These are phyloP conservation scores for Chalciporus sphaerocephalus DNA, from an alignment of 768 basidiomycete genomes.

Conservation along the genomic window DNA sequence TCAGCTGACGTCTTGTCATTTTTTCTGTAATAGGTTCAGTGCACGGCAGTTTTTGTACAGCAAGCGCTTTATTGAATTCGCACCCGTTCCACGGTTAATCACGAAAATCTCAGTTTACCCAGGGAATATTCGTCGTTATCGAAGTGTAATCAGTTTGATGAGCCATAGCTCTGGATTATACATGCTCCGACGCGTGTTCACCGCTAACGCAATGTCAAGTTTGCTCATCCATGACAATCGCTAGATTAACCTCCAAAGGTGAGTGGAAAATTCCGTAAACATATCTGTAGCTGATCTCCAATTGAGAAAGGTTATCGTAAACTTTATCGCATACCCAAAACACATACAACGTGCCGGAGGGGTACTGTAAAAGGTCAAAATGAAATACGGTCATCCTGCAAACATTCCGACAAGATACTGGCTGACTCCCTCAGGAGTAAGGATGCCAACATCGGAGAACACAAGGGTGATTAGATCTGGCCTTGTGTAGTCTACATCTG, in stretches of 20 bases:
- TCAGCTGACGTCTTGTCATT: background rate
- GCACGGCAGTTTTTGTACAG: constrained; percentile 1
- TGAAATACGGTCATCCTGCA: constrained; percentile 49
- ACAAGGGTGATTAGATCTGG: constrained; percentile 93
- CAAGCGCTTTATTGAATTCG: constrained; percentile 5
- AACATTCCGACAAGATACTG: constrained; percentile 96
- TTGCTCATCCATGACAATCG: constrained; percentile 6
- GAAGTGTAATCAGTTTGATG: constrained; percentile 22
- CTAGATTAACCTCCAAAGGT: constrained; percentile 14
- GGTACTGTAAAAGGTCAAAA: constrained; percentile 2
- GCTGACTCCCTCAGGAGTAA: constrained; percentile 90
- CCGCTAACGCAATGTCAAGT: constrained; percentile 7
- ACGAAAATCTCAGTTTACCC: constrained; percentile 19
- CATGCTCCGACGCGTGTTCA: constrained; percentile 6
- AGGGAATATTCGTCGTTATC: constrained; percentile 17
- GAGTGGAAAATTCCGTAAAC: constrained; percentile 17
- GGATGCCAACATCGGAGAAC: constrained; percentile 89
- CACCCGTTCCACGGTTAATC: constrained; percentile 22
- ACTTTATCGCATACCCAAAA: constrained; percentile 28
- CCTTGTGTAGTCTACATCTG: constrained; percentile 91
- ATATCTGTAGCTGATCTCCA: constrained; percentile 18
- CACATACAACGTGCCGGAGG: constrained; percentile 4
- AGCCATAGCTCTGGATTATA: constrained; percentile 11
- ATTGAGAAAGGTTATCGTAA: constrained; percentile 35
- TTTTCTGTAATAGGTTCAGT: background rate